Percentiles rank a stretch among this genome's conserved stretches.
Evolutionary conservation across 73 alveolate genomes (phyloP).

Genomic region (Tetrahymena malaccensis): DNA sequence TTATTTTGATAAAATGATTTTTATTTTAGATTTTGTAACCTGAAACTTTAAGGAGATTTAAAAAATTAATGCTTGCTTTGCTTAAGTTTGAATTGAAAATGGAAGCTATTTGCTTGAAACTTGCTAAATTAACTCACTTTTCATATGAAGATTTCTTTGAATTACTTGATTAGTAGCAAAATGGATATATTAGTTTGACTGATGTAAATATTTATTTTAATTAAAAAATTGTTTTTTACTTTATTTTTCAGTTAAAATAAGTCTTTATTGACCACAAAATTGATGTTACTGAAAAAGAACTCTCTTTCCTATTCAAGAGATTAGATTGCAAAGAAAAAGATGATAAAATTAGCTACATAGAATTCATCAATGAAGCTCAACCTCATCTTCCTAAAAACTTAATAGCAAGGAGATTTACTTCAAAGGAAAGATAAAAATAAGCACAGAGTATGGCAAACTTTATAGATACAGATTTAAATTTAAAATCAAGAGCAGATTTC

Average conservation of each 20-base stretch:
- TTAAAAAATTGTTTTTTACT: background rate
- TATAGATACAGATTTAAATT: background rate
- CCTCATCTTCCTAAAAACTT: background rate
- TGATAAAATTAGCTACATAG: background rate
- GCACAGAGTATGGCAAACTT: background rate
- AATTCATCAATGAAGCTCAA: background rate
- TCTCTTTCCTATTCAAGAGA: background rate
- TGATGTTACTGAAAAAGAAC: background rate
- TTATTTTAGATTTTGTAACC: background rate
- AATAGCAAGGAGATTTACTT: background rate
- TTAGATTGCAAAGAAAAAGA: background rate
- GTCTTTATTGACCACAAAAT: background rate
- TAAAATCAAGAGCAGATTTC: background rate
- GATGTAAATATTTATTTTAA: background rate
- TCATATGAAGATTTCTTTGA: background rate
- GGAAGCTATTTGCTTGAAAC: background rate
- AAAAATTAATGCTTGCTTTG: background rate
- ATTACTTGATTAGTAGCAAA: background rate
- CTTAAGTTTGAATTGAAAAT: background rate
- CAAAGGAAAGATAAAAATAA: background rate
- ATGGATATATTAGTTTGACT: background rate
- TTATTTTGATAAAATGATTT: background rate
- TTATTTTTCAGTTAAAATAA: background rate
- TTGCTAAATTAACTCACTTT: background rate
- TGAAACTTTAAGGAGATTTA: background rate